Conservation (phyloP, 192 early-diverging fungal genomes). For the Coemansia sp. region DNA sequence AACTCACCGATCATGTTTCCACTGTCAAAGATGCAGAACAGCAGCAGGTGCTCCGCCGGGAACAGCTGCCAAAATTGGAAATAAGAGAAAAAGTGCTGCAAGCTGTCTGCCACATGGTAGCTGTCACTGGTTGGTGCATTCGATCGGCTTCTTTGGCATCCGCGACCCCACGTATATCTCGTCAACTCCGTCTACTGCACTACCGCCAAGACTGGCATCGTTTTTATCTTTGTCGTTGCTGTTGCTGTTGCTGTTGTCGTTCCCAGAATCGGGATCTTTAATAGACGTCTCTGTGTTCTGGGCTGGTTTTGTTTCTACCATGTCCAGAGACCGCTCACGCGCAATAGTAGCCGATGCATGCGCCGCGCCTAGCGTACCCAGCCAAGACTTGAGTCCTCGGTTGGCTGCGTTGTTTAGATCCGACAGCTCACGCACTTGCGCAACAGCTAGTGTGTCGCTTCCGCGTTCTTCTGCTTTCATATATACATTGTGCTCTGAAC, state of each 20-base stretch:
- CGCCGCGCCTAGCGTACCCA: constrained; percentile 23
- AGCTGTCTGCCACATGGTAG: background rate
- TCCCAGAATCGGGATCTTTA: background rate
- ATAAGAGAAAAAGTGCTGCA: background rate
- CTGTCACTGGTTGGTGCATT: constrained; percentile 44
- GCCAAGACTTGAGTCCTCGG: constrained; percentile 39
- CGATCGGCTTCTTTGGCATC: constrained; percentile 33
- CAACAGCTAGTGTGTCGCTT: background rate
- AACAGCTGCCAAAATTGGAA: background rate
- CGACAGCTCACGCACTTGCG: constrained; percentile 5
- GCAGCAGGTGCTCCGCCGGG: background rate
- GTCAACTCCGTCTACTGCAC: constrained; percentile 6
- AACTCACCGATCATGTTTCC: background rate
- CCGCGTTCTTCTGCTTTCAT: background rate
- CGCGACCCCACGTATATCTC: constrained; percentile 39
- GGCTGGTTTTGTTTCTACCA: background rate
- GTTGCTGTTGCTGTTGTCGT: background rate
- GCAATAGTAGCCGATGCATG: constrained; percentile 15
- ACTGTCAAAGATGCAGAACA: background rate
- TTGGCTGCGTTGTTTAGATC: constrained; percentile 34
- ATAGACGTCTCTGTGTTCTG: background rate
- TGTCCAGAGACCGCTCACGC: background rate
- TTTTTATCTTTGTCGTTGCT: background rate
- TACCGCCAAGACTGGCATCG: background rate
- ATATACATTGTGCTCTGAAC: background rate